These are phyloP conservation scores for Umbelopsis sp. DNA, from an alignment of 371 early-diverging fungal species.

Conservation along the genomic window DNA sequence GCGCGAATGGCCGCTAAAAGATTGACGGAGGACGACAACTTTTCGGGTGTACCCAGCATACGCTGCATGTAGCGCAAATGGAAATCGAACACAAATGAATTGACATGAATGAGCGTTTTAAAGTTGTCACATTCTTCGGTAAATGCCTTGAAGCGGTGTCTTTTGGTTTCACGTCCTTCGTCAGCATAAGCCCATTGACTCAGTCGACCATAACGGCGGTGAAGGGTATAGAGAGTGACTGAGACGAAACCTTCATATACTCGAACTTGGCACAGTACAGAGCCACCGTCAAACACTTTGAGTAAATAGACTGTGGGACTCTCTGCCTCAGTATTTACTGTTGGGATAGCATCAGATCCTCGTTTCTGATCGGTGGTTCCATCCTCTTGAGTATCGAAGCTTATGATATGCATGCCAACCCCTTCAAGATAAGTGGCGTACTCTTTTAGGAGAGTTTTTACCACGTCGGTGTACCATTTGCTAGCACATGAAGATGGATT, in stretches of 20 bases:
- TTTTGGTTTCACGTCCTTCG: conserved; percentile 52
- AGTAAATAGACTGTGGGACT: conserved; percentile 70
- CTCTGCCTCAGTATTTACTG: conserved; percentile 32
- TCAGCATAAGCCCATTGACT: conserved; percentile 49
- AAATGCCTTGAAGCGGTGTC: conserved; percentile 62
- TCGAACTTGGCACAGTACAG: conserved; percentile 76
- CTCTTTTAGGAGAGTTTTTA: conserved; percentile 62
- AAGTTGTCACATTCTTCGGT: conserved; percentile 71
- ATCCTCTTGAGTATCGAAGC: conserved; percentile 33
- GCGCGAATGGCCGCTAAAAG: conserved; percentile 63
- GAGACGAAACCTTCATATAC: conserved; percentile 73
- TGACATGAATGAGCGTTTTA: conserved; percentile 74
- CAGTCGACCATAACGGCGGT: conserved; percentile 65
- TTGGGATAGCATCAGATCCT: conserved; percentile 29
- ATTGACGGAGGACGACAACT: conserved; percentile 53
- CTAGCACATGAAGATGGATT: neutral
- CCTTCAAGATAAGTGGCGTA: conserved; percentile 71
- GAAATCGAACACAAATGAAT: conserved; percentile 85
- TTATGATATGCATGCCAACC: conserved; percentile 71
- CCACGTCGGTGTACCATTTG: conserved; percentile 64
- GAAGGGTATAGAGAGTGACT: conserved; percentile 75
- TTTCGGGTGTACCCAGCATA: conserved; percentile 51
- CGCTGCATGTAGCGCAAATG: conserved; percentile 70
- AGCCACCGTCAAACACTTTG: conserved; percentile 67
- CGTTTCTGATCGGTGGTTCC: conserved; percentile 37